Conservation (phyloP, 495 filamentous ascomycete genomes). For the Penicillium cinerascens region DNA sequence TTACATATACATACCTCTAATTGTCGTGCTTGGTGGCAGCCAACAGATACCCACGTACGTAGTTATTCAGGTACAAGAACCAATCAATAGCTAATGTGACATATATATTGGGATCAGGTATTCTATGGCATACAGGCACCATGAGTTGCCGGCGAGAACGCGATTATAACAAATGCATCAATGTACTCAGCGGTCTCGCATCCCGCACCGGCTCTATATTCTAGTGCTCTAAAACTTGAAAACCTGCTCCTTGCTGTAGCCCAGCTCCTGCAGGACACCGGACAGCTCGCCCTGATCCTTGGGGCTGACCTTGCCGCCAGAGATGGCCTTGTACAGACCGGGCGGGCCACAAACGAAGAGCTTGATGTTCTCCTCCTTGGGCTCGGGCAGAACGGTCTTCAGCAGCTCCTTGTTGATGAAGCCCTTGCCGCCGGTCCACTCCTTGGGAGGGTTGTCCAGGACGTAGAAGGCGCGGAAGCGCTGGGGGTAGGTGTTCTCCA, state of each 20-base stretch:
- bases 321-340: conserved; percentile 88
- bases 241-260: conserved; percentile 90
- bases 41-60: background rate
- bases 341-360: conserved; percentile 89
- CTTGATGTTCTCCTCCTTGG: conserved; percentile 86
- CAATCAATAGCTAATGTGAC: background rate
- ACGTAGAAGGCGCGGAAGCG: conserved; percentile 88
- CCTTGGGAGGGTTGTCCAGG: conserved; percentile 80
- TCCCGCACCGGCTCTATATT: conserved; percentile 11
- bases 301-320: conserved; percentile 83
- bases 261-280: conserved; percentile 82
- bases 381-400: conserved; percentile 89
- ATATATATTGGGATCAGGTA: conserved; percentile 1
- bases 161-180: conserved; percentile 16
- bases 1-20: background rate
- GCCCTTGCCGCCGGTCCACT: conserved; percentile 72
- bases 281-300: conserved; percentile 87
- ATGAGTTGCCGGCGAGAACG: background rate
- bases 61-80: background rate
- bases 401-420: conserved; percentile 82
- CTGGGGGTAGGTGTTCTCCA: conserved; percentile 93
- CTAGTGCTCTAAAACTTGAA: conserved; percentile 80
- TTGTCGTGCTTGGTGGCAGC: background rate
- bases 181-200: conserved; percentile 13
- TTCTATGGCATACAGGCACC: conserved; percentile 1